These are phyloP conservation scores for Agaricus bisporus DNA, from an alignment of 768 basidiomycete genomes.

Conservation along the genomic window DNA sequence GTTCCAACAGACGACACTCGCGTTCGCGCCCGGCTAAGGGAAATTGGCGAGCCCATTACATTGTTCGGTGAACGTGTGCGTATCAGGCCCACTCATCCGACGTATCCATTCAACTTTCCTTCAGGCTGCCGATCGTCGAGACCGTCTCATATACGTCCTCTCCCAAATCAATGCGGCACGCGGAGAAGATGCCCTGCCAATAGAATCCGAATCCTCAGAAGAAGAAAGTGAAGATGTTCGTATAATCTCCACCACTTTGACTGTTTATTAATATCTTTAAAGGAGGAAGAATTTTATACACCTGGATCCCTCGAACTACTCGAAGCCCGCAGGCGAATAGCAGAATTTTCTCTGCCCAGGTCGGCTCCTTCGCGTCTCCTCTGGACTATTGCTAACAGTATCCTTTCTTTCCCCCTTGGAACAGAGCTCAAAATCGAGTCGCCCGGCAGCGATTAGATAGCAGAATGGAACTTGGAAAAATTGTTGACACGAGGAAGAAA, in stretches of 20 bases:
- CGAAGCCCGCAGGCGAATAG: slow-evolving; percentile 60
- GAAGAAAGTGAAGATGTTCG: slow-evolving; percentile 52
- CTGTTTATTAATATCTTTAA: slow-evolving; percentile 3
- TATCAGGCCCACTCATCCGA: slow-evolving; percentile 16
- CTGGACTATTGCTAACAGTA: slow-evolving; percentile 74
- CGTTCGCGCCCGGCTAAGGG: slow-evolving; percentile 83
- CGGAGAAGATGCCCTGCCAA: slow-evolving; percentile 72
- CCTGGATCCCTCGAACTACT: slow-evolving; percentile 78
- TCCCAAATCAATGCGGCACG: slow-evolving; percentile 90
- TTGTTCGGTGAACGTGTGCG: slow-evolving; percentile 95
- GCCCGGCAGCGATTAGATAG: slow-evolving; percentile 90
- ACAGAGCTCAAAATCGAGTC: slow-evolving; percentile 93
- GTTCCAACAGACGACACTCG: slow-evolving; percentile 96
- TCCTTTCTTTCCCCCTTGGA: slow-evolving; percentile 30
- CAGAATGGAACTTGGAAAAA: slow-evolving; percentile 76
- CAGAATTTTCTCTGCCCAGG: slow-evolving; percentile 94
- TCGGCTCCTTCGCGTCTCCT: slow-evolving; percentile 60
- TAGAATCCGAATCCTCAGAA: slow-evolving; percentile 67
- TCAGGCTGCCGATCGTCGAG: slow-evolving; percentile 92
- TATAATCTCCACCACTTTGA: not conserved
- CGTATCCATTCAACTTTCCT: slow-evolving; percentile 12
- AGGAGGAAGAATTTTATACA: slow-evolving; percentile 96
- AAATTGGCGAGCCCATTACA: slow-evolving; percentile 95
- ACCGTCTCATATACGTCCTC: slow-evolving; percentile 90
- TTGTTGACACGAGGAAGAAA: slow-evolving; percentile 90